phyloP scores from a whole-genome alignment of 257 asterid species.

The Ophiorrhiza pumila region DNA sequence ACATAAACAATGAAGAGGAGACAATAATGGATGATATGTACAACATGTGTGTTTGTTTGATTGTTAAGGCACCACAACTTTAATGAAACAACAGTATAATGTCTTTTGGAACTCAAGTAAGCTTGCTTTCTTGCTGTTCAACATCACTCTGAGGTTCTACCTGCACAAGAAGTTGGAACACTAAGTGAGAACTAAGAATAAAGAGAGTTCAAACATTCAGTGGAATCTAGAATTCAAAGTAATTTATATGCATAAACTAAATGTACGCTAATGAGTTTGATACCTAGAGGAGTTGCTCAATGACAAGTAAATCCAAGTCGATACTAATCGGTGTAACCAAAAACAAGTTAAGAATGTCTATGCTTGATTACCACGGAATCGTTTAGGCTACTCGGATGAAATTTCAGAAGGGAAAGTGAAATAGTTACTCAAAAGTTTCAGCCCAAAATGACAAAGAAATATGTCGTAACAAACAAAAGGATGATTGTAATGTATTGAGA shows the following conservation, averaged over 20 bases:
- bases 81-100: not conserved
- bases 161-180: not conserved
- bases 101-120: not conserved
- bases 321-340: not conserved
- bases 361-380: not conserved
- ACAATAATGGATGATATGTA: not conserved
- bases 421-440: not conserved
- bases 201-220: not conserved
- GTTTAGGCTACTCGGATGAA: not conserved
- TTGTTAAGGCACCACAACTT: not conserved
- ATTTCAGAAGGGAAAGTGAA: not conserved
- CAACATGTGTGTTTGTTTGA: not conserved
- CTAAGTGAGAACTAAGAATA: not conserved
- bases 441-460: not conserved
- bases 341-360: not conserved
- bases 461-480: not conserved
- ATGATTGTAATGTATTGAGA: not conserved
- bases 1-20: not conserved
- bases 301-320: not conserved
- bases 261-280: not conserved
- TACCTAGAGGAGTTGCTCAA: no score
- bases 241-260: not conserved
- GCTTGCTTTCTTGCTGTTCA: slow-evolving; percentile 6
- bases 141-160: not conserved
- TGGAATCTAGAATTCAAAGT: not conserved